Evolutionary conservation across 2,329 filamentous ascomycete genomes (phyloP), one percentile per base, ranked within the genome.

Genomic region (Pseudogymnoascus sp.): DNA sequence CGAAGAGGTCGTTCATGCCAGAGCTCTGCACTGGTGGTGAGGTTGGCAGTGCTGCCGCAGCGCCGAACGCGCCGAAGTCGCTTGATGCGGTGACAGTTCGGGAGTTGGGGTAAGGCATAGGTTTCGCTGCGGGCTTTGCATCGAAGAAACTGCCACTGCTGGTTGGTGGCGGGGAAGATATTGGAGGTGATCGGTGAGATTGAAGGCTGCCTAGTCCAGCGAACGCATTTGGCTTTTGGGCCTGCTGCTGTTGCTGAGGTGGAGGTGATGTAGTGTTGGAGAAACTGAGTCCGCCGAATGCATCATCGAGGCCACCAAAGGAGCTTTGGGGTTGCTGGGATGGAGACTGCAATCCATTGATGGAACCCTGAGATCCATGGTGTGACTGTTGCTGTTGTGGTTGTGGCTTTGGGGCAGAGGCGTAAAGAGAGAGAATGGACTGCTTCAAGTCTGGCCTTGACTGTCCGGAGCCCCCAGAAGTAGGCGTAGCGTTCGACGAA

Each of bases 391-490:
- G 78, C 21, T 75, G 78, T 61, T 75, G 78, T 26, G 84, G 79
- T 68, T 89, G 88, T n/a, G 90, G 85, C 71, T 91, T 89, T 1
- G 92, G 89, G 4, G 85, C 84, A 6, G 90, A 89, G 9, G 92
- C 91, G 72, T 99, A 99, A 13, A 99, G 82, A 6, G 94, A 99
- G 58, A 99, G 77, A 64, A 99, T 99, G 2, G 93, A 97, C 74
- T 97, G 93, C 76, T 99, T 99, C 63, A 99, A 79, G 72, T 99
- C 94, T 2, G 93, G 92, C 64, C 94, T 83, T 50, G 92, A 95
- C 68, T 89, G 86, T 10, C 82, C 81, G 15, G 79, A 79, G 2
- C 81, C 73, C 4, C 81, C 80, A 50, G 83, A 77, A 10, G 86
- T 83, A 15, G 87, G 85, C 4, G 87, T 83, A 17, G 90, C 91